These are phyloP conservation scores for Endotrypanum monterogeii DNA, from an alignment of 208 protist species.

Conservation along the genomic window DNA sequence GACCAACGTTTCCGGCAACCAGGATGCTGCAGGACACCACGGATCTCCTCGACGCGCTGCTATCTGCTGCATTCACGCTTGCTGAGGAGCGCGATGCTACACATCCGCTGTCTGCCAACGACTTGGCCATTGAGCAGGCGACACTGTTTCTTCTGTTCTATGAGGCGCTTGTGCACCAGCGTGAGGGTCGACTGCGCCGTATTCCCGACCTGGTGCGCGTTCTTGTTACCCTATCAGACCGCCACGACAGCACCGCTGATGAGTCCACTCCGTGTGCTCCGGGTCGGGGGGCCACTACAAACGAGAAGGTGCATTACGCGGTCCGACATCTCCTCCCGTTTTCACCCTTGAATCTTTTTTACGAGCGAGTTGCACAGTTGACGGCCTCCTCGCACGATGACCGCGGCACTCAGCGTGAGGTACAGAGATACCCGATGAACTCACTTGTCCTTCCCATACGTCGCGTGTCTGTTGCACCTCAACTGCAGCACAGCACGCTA, in stretches of 20 bases:
- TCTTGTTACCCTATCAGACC: slow-evolving; percentile 31
- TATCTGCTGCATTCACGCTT: slow-evolving; percentile 37
- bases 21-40: slow-evolving; percentile 28
- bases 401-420: slow-evolving; percentile 6
- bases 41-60: slow-evolving; percentile 51
- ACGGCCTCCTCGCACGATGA: neutral
- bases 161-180: slow-evolving; percentile 53
- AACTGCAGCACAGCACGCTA: slow-evolving; percentile 49
- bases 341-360: slow-evolving; percentile 26
- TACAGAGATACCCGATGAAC: slow-evolving; percentile 33
- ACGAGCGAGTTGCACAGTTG: slow-evolving; percentile 5
- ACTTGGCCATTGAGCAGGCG: slow-evolving; percentile 40
- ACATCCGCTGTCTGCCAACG: slow-evolving; percentile 28
- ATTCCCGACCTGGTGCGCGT: slow-evolving; percentile 37
- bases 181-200: slow-evolving; percentile 44
- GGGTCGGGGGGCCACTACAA: neutral
- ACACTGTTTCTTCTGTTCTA: slow-evolving; percentile 61
- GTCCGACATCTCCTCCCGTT: slow-evolving; percentile 37
- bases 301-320: slow-evolving; percentile 24
- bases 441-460: slow-evolving; percentile 25
- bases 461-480: slow-evolving; percentile 31
- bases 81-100: slow-evolving; percentile 30
- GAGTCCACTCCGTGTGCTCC: neutral
- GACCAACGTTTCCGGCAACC: neutral
- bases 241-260: slow-evolving; percentile 1